Percentiles rank a stretch among this genome's conserved stretches.
Conservation (phyloP, 306 rosid genomes). For the Spatholobus suberectus region DNA sequence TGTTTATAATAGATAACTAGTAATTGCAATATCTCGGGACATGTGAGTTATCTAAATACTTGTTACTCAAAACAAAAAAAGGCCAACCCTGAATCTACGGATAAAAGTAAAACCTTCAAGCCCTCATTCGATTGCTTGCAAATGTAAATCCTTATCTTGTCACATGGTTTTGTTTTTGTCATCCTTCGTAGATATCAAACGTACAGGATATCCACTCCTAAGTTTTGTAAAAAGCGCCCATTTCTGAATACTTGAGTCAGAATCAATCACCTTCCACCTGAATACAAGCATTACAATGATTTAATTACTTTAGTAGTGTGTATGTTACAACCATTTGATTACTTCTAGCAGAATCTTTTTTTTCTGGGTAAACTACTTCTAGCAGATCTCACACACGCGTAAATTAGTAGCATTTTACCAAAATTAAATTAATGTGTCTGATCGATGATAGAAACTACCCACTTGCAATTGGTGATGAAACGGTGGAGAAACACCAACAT, state of each 20-base stretch:
- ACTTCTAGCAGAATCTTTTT: no score
- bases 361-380: no score
- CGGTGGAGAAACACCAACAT: conserved; percentile 90
- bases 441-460: conserved; percentile 15
- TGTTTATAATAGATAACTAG: not conserved
- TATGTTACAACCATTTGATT: not conserved
- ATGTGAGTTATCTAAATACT: not conserved
- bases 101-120: not conserved
- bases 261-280: conserved; percentile 80
- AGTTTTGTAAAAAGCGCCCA: conserved; percentile 74
- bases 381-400: no score
- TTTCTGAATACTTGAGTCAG: conserved; percentile 77
- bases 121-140: not conserved
- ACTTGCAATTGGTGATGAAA: conserved; percentile 73
- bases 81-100: not conserved
- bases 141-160: not conserved
- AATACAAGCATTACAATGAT: not conserved
- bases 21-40: not conserved
- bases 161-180: conserved; percentile 13
- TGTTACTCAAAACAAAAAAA: not conserved
- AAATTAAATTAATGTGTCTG: not conserved
- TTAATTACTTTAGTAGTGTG: not conserved
- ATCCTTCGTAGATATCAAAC: conserved; percentile 42
- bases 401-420: conserved; percentile 19
- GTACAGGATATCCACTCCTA: conserved; percentile 74